A percentile compares a stretch with the other conserved stretches of the same genome.
Evolutionary conservation across 352 stramenopile species (phyloP).

Genomic region (Pythium sp.): DNA sequence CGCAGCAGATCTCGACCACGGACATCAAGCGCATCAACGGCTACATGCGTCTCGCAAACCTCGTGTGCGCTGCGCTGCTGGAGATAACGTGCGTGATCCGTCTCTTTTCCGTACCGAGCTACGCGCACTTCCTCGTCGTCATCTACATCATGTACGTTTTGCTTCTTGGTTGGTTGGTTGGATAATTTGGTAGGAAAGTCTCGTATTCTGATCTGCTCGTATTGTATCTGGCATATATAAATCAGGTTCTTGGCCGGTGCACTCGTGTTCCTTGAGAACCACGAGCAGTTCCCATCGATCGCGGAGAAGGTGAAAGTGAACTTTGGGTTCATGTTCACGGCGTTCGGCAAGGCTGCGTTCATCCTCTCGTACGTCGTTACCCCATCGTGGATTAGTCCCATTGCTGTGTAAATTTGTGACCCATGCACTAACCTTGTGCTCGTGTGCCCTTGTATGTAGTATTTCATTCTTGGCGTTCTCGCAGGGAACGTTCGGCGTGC

Average conservation of each 20-base stretch:
- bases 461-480: slow-evolving; percentile 82
- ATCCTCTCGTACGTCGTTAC: slow-evolving; percentile 64
- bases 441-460: slow-evolving; percentile 25
- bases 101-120: slow-evolving; percentile 71
- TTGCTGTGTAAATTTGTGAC: not conserved
- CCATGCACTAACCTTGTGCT: not conserved
- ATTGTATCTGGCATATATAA: not conserved
- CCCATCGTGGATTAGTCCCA: not conserved
- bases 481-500: slow-evolving; percentile 74
- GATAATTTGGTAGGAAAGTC: not conserved
- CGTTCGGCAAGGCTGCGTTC: slow-evolving; percentile 77
- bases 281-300: slow-evolving; percentile 76
- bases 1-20: slow-evolving; percentile 65
- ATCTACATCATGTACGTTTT: slow-evolving; percentile 76
- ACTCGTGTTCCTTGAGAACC: slow-evolving; percentile 82
- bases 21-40: slow-evolving; percentile 86
- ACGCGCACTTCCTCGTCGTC: slow-evolving; percentile 83
- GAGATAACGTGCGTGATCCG: slow-evolving; percentile 74
- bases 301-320: slow-evolving; percentile 82
- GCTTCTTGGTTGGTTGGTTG: no score
- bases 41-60: slow-evolving; percentile 83
- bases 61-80: slow-evolving; percentile 57
- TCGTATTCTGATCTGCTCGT: not conserved
- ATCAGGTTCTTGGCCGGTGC: slow-evolving; percentile 53
- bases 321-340: slow-evolving; percentile 89